Conservation (phyloP, 495 filamentous ascomycete genomes). For the Polyplosphaeria fusca region DNA sequence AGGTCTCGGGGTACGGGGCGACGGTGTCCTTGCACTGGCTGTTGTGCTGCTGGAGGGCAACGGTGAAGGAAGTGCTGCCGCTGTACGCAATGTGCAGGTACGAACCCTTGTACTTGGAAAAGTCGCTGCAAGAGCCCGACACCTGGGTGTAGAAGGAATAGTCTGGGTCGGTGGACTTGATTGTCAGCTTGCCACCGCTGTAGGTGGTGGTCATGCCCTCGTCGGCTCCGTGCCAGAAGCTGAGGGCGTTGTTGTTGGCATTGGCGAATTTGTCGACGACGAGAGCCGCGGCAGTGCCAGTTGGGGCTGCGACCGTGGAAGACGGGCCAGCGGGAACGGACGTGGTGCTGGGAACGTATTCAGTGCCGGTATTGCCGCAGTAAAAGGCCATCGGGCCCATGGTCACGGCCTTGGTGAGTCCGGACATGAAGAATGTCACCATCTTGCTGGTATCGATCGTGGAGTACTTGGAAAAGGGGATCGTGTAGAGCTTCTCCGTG, state of each 20-base stretch:
- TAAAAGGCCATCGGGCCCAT: constrained; percentile 60
- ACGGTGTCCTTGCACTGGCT: constrained; percentile 54
- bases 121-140: constrained; percentile 56
- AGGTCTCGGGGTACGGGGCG: constrained; percentile 68
- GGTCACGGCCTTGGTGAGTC: constrained; percentile 48
- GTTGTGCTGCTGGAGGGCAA: constrained; percentile 74
- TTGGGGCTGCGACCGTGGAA: constrained; percentile 50
- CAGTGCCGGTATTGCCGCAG: constrained; percentile 52
- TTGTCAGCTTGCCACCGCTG: constrained; percentile 50
- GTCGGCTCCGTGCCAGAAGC: constrained; percentile 69
- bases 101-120: constrained; percentile 53
- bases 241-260: constrained; percentile 57
- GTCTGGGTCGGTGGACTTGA: constrained; percentile 66
- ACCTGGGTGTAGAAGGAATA: constrained; percentile 68
- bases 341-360: constrained; percentile 50
- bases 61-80: constrained; percentile 63
- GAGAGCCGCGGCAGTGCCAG: constrained; percentile 50
- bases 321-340: constrained; percentile 41
- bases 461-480: constrained; percentile 54
- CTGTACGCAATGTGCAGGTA: constrained; percentile 72
- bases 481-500: constrained; percentile 57
- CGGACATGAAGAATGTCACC: constrained; percentile 49
- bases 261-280: constrained; percentile 65
- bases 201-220: constrained; percentile 56
- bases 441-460: constrained; percentile 54